Conservation (phyloP, 139 green algal genomes). For the Pleodorina starrii region DNA sequence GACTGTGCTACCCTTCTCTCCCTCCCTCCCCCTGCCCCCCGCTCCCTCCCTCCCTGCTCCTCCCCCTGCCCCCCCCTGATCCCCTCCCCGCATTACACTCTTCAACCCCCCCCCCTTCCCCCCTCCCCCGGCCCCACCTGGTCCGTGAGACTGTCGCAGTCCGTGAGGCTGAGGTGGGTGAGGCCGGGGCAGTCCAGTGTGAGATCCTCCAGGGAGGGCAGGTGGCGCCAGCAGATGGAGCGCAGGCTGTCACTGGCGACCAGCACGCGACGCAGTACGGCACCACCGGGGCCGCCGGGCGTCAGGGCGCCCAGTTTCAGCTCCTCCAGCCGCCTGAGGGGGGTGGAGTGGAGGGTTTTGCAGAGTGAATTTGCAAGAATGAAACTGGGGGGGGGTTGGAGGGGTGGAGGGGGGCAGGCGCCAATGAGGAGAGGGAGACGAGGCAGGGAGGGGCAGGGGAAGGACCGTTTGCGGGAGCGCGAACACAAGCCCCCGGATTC, state of each 20-base stretch:
- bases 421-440: too few species aligned
- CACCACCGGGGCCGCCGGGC: neutral
- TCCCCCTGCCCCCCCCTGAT: neutral
- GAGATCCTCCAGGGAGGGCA: slow-evolving; percentile 29
- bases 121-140: neutral
- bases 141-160: slow-evolving; percentile 40
- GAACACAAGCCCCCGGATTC: too few species aligned
- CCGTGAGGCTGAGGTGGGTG: slow-evolving; percentile 1
- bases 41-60: neutral
- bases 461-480: too few species aligned
- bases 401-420: too few species aligned
- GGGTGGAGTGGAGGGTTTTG: too few species aligned
- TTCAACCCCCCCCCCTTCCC: neutral
- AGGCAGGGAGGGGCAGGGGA: too few species aligned
- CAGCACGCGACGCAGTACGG: neutral
- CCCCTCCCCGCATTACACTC: neutral
- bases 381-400: too few species aligned
- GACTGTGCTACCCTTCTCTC: too few species aligned
- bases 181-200: slow-evolving; percentile 34
- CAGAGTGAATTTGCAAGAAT: too few species aligned
- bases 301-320: neutral
- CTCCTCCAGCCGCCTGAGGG: slow-evolving; percentile 28
- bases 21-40: neutral
- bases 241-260: neutral
- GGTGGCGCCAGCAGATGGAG: neutral